Base-by-base conservation (phyloP, 2,329 filamentous ascomycete genomes). In the Cercospora sesami region DNA sequence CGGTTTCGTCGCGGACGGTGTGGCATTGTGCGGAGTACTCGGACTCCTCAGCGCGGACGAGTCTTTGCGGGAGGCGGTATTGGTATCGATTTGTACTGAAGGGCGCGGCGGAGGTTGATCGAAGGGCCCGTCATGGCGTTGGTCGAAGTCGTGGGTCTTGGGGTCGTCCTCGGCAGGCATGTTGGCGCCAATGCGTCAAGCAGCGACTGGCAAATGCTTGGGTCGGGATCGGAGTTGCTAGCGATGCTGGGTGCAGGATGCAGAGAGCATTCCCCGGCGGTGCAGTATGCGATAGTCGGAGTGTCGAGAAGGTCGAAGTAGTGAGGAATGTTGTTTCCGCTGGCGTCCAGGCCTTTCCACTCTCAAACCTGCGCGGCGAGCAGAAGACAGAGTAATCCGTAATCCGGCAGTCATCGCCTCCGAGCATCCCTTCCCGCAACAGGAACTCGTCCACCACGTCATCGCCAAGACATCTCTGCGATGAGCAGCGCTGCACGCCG, bases 111-210 rank as follows among this genome's bases (percentile, higher is more conserved):
- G 23, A 30, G 65, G 68, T 64, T 66, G 68, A 26, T 76, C 73
- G 66, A 75, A 73, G 2, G 76, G 75, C 8, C 76, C 76, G 65
- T 78, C 75, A 60, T 76, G 73, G 9, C 76, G 73, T 64, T 76
- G 75, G 67, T 78, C 75, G 70, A 78, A 78, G 71, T 78, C 74
- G 69, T 78, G 75, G 16, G 73, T 36, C n/a, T 72, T 66, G 12
- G 72, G 68, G 55, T 33, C 33, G 28, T 72, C 70, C 60, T 74
- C 73, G 53, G 71, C 51, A 21, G 48, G 67, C 69, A 75, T 73
- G 63, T 21, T 72, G 63, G 65, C 45, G 59, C 36, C 55, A 59
- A 59, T 59, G 55, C 55, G 30, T 59, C 55, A 33, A 59, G 55
- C 55, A 59, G 55, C 55, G 55, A 58, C 55, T 36, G 55, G 55